These are phyloP conservation scores for Metschnikowia santaceciliae DNA, from an alignment of 805 yeast species.

Conservation along the genomic window DNA sequence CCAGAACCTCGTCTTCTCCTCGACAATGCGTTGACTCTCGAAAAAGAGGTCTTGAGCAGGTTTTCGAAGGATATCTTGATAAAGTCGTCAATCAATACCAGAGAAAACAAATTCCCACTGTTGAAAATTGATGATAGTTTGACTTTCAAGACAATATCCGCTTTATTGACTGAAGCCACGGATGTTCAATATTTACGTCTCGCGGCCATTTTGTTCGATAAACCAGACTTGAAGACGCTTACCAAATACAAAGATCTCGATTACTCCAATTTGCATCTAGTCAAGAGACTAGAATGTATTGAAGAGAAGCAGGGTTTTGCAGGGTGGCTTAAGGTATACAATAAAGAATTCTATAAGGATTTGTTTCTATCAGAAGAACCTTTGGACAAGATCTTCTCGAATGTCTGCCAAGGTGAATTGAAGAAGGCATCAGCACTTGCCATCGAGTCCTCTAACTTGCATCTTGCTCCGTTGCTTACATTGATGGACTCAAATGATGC, in stretches of 20 bases:
- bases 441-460: slow-evolving; percentile 56
- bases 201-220: slow-evolving; percentile 56
- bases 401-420: slow-evolving; percentile 53
- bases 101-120: slow-evolving; percentile 28
- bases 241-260: slow-evolving; percentile 11
- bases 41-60: slow-evolving; percentile 14
- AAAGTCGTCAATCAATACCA: slow-evolving; percentile 18
- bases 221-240: slow-evolving; percentile 2
- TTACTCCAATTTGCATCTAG: slow-evolving; percentile 11
- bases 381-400: slow-evolving; percentile 45
- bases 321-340: slow-evolving; percentile 53
- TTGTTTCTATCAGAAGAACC: slow-evolving; percentile 19
- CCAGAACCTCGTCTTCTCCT: slow-evolving; percentile 6
- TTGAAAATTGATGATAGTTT: slow-evolving; percentile 11
- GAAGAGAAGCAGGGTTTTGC: slow-evolving; percentile 46
- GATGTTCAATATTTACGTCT: slow-evolving; percentile 48
- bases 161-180: slow-evolving; percentile 8
- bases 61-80: slow-evolving; percentile 3
- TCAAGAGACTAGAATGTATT: slow-evolving; percentile 15
- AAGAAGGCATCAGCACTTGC: slow-evolving; percentile 62
- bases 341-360: slow-evolving; percentile 29
- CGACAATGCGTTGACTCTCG: background rate
- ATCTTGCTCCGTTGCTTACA: slow-evolving; percentile 67
- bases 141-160: slow-evolving; percentile 20
- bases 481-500: slow-evolving; percentile 68